Evolutionary conservation across 106 monocot species (phyloP).

Genomic region (Hemerocallis citrina): DNA sequence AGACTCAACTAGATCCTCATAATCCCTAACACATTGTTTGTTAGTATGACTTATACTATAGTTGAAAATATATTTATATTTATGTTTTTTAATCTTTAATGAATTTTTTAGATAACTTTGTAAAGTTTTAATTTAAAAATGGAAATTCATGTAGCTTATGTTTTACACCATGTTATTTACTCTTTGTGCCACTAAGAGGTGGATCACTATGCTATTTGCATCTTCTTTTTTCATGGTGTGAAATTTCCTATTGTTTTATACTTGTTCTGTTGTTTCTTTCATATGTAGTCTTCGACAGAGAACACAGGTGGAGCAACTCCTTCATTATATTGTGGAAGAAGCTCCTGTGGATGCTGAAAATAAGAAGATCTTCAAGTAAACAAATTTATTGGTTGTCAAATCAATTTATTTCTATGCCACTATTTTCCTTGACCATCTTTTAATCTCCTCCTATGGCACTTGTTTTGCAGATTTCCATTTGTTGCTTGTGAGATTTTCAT

Average conservation of each 20-base stretch:
- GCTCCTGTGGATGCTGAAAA: slow-evolving; percentile 70
- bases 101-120: too few relatives aligned
- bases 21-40: too few relatives aligned
- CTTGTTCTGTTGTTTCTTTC: background rate
- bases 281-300: slow-evolving; percentile 52
- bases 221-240: too few relatives aligned
- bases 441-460: background rate
- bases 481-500: slow-evolving; percentile 74
- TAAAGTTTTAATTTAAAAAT: too few relatives aligned
- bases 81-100: too few relatives aligned
- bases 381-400: background rate
- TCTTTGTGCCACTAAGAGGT: too few relatives aligned
- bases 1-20: too few relatives aligned
- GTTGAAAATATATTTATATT: too few relatives aligned
- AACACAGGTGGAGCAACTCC: slow-evolving; percentile 69
- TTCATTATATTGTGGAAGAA: slow-evolving; percentile 83
- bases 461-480: slow-evolving; percentile 51
- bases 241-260: background rate
- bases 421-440: background rate
- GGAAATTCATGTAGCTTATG: too few relatives aligned
- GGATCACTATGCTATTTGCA: too few relatives aligned
- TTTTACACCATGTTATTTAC: too few relatives aligned
- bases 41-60: too few relatives aligned
- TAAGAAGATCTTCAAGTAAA: slow-evolving; percentile 60
- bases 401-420: background rate